Percentiles rank a stretch among this genome's conserved stretches.
These are phyloP conservation scores for Fraxinus baroniana DNA, from an alignment of 305 asterid species.

Conservation along the genomic window DNA sequence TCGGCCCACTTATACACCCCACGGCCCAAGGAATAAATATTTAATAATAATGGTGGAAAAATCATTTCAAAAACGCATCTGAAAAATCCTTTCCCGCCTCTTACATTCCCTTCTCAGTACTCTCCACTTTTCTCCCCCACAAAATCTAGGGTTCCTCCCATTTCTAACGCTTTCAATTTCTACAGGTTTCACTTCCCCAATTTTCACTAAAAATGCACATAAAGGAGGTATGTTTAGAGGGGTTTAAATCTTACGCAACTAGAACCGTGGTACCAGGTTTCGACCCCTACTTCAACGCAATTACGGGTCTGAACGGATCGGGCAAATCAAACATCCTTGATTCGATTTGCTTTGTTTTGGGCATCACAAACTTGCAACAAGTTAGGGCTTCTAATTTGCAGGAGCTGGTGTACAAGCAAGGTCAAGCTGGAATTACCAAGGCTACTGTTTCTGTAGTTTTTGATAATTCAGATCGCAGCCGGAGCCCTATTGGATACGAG, in stretches of 20 bases:
- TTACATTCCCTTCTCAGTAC: background rate
- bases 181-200: constrained; percentile 16
- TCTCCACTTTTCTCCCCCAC: background rate
- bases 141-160: background rate
- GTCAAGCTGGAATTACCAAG: constrained; percentile 97
- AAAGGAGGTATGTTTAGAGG: constrained; percentile 88
- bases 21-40: background rate
- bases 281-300: constrained; percentile 91
- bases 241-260: constrained; percentile 94
- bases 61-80: background rate
- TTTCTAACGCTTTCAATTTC: background rate
- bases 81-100: background rate
- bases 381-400: constrained; percentile 97
- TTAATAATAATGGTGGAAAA: background rate
- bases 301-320: constrained; percentile 91
- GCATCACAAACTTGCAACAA: constrained; percentile 95
- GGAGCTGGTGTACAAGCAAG: constrained; percentile 99
- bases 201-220: constrained; percentile 49
- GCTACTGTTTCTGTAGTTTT: constrained; percentile 93
- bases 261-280: constrained; percentile 93
- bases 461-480: constrained; percentile 73
- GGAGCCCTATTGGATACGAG: constrained; percentile 94
- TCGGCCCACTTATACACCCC: background rate
- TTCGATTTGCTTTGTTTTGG: constrained; percentile 93
- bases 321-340: constrained; percentile 97